Evolutionary conservation across 192 early-diverging fungal genomes (phyloP).

Genomic region (Coemansia sp.): DNA sequence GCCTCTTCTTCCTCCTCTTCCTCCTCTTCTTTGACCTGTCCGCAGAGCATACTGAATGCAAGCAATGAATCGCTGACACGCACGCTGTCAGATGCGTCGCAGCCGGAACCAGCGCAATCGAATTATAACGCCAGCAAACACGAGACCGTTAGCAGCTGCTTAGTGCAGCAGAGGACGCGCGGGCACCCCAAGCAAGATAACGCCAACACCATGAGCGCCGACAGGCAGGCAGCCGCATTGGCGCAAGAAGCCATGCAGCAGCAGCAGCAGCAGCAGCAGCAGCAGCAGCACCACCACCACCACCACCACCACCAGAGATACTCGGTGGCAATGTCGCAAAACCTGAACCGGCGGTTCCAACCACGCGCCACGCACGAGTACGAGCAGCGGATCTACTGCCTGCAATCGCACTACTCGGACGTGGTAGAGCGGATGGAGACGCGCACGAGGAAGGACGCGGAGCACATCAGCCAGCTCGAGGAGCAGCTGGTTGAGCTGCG

Average conservation of each 20-base stretch:
- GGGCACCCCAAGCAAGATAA: background rate
- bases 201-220: background rate
- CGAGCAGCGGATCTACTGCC: conserved; percentile 53
- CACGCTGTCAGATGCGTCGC: background rate
- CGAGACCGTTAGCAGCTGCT: background rate
- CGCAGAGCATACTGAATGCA: conserved; percentile 22
- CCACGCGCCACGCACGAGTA: conserved; percentile 39
- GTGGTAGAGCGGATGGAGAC: conserved; percentile 44
- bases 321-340: conserved; percentile 49
- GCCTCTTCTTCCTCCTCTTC: background rate
- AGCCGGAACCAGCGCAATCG: background rate
- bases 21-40: conserved; percentile 1
- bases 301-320: conserved; percentile 23
- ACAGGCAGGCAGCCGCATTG: background rate
- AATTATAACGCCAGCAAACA: background rate
- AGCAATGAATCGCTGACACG: conserved; percentile 29
- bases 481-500: conserved; percentile 29
- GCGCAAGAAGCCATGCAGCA: background rate
- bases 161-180: background rate
- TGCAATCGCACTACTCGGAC: conserved; percentile 50
- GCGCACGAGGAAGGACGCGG: conserved; percentile 25
- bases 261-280: too few species aligned
- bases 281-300: too few species aligned
- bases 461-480: conserved; percentile 25
- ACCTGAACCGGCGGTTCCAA: conserved; percentile 47